Base-by-base conservation (phyloP, 441 rosid genomes). In the Pelargonium hybrid region DNA sequence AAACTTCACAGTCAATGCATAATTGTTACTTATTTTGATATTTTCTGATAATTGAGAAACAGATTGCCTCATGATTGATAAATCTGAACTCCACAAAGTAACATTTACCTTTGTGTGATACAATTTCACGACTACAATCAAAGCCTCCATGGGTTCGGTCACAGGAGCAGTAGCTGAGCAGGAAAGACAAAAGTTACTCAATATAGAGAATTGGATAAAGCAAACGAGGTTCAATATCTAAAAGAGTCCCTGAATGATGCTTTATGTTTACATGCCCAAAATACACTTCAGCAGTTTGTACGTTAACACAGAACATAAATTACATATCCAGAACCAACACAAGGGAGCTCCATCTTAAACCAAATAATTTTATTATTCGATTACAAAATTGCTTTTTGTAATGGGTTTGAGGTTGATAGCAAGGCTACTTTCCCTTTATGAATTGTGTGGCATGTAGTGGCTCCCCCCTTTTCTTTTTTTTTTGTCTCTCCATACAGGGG, bases 121-220 rank as follows among this genome's bases (percentile, higher is more conserved):
- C 91, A 70, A 94, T 78, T 81, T 90, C 94, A 34, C 87, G 68
- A 78, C 97, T 82, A 73, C 97, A 94, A 82, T 94, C 98, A 85
- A 94, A 90, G 59, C 97, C 98, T 75, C 98, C 98, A 71, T 94
- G 98, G 56, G 84, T 84, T 70, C 93, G 85, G 77, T 91, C 96
- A 74, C 98, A 94, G 69, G 92, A 77, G 72, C 96, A 94, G 81
- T 81, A 91, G 84, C 98, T 93, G 88, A 76, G 72, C 78, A 76
- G 15, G 26, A 31, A 54, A 39, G 25, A 34, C 31, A 18, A 71
- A 76, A 73, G 76, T 11, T 2, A 37, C 11, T 69, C 8, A 65
- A 43, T 70, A 66, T 61, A 23, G 68, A 67, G 59, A 34, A 71
- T 39, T 39, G 65, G 1, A 67, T 70, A 73, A n/a, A 63, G 45